Evolutionary conservation across 169 alveolate species (phyloP).

Genomic region (Plasmodium inui): DNA sequence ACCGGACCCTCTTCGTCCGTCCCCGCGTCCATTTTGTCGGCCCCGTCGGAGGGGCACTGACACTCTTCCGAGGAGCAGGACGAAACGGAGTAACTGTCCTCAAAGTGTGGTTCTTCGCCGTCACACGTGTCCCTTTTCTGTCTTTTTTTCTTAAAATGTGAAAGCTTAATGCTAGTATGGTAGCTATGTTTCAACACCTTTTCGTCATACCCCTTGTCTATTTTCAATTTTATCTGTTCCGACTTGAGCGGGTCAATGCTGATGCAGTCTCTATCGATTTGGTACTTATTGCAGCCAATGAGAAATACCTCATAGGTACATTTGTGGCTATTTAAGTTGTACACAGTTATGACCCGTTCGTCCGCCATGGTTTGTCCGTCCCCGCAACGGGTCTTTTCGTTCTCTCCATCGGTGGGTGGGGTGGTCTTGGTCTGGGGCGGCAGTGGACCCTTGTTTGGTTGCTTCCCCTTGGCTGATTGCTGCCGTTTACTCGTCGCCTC

Average conservation of each 20-base stretch:
- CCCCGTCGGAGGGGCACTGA: constrained; percentile 3
- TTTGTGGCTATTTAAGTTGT: constrained; percentile 43
- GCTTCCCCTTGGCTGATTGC: background rate
- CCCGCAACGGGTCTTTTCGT: background rate
- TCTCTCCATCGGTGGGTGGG: constrained; percentile 9
- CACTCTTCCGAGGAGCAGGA: background rate
- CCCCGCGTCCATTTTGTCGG: constrained; percentile 7
- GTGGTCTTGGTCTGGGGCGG: constrained; percentile 13
- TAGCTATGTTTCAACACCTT: background rate
- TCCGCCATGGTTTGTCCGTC: background rate
- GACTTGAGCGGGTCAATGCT: constrained; percentile 25
- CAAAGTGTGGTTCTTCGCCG: background rate
- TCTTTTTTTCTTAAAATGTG: constrained; percentile 11
- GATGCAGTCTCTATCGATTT: constrained; percentile 17
- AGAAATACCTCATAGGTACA: constrained; percentile 48
- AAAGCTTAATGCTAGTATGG: constrained; percentile 7
- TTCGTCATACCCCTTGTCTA: constrained; percentile 40
- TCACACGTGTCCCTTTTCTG: background rate
- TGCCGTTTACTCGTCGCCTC: background rate
- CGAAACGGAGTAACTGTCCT: constrained; percentile 2
- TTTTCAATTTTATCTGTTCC: constrained; percentile 53
- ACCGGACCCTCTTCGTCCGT: background rate
- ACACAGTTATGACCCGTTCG: constrained; percentile 51
- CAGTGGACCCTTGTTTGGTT: background rate
- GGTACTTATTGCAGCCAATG: constrained; percentile 47